Percentiles rank a stretch among this genome's conserved stretches.
Evolutionary conservation across 2,329 filamentous ascomycete species (phyloP).

Genomic region (Sarocladium brachiariae): DNA sequence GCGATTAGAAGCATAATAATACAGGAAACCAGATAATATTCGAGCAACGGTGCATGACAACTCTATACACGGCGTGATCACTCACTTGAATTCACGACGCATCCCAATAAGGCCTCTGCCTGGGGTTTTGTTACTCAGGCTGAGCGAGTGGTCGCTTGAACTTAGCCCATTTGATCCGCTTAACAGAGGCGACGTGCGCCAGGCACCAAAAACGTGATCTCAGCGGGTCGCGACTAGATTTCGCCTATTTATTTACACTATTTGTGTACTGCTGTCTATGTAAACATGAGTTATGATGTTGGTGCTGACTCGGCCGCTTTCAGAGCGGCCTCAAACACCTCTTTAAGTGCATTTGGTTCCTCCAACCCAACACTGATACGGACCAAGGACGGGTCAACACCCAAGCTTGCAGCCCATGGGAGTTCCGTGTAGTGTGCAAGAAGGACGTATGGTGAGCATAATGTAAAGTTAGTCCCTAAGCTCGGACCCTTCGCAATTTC

Average conservation of each 20-base stretch:
- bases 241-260: too few relatives aligned
- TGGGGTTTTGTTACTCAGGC: too few relatives aligned
- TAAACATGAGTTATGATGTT: neutral
- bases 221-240: too few relatives aligned
- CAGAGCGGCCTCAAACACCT: constrained; percentile 63
- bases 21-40: too few relatives aligned
- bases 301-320: constrained; percentile 36
- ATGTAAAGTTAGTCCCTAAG: constrained; percentile 92
- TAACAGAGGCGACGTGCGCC: too few relatives aligned
- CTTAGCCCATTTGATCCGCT: too few relatives aligned
- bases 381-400: constrained; percentile 73
- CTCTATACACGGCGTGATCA: too few relatives aligned
- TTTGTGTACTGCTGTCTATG: neutral
- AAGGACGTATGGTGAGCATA: constrained; percentile 85
- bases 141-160: too few relatives aligned
- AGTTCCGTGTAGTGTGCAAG: constrained; percentile 88
- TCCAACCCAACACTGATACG: constrained; percentile 88
- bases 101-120: too few relatives aligned
- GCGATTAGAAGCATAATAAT: neutral
- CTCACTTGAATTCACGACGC: too few relatives aligned
- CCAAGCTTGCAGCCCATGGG: constrained; percentile 79
- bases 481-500: constrained; percentile 91
- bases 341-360: constrained; percentile 58
- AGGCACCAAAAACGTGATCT: too few relatives aligned
- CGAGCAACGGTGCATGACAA: too few relatives aligned